phyloP scores from a whole-genome alignment of 2,329 filamentous ascomycete species.

The Cladosporium sphaerospermum region DNA sequence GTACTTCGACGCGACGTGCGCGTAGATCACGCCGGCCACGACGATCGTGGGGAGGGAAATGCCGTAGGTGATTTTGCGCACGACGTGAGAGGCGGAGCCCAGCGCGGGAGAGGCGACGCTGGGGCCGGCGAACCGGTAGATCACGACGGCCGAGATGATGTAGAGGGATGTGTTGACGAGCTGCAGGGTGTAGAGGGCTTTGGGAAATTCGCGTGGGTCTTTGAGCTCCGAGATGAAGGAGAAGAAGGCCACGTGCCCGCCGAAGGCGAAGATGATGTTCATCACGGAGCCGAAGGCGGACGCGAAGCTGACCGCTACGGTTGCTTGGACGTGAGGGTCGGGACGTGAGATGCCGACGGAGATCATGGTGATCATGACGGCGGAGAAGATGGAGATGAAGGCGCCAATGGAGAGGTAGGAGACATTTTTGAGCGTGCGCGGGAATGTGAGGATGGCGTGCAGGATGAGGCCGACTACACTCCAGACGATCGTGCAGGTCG shows the following conservation, averaged over 20 bases:
- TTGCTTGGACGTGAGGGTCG: slow-evolving; percentile 34
- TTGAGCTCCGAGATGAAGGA: slow-evolving; percentile 60
- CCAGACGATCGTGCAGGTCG: slow-evolving; percentile 60
- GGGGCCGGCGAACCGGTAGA: slow-evolving; percentile 59
- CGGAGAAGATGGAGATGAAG: slow-evolving; percentile 45
- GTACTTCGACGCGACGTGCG: slow-evolving; percentile 60
- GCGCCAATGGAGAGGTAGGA: slow-evolving; percentile 58
- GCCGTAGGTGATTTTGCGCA: slow-evolving; percentile 61
- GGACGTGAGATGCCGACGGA: slow-evolving; percentile 52
- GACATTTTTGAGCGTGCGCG: slow-evolving; percentile 57
- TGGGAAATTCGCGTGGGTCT: slow-evolving; percentile 54
- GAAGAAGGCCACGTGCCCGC: slow-evolving; percentile 61
- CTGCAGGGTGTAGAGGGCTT: slow-evolving; percentile 58
- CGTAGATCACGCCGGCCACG: slow-evolving; percentile 64
- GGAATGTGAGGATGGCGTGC: slow-evolving; percentile 54
- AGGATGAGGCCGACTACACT: slow-evolving; percentile 54
- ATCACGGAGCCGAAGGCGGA: slow-evolving; percentile 55
- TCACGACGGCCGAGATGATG: slow-evolving; percentile 57
- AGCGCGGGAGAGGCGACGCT: slow-evolving; percentile 59
- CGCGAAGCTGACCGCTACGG: slow-evolving; percentile 33
- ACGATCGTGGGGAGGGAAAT: slow-evolving; percentile 65
- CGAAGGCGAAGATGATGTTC: slow-evolving; percentile 66
- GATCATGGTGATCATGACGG: slow-evolving; percentile 62
- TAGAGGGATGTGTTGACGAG: slow-evolving; percentile 56
- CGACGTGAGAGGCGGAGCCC: slow-evolving; percentile 49